A percentile compares a stretch with the other conserved stretches of the same genome.
These are phyloP conservation scores for Eutrema yunnanense DNA, from an alignment of 345 rosid genomes.

Conservation along the genomic window DNA sequence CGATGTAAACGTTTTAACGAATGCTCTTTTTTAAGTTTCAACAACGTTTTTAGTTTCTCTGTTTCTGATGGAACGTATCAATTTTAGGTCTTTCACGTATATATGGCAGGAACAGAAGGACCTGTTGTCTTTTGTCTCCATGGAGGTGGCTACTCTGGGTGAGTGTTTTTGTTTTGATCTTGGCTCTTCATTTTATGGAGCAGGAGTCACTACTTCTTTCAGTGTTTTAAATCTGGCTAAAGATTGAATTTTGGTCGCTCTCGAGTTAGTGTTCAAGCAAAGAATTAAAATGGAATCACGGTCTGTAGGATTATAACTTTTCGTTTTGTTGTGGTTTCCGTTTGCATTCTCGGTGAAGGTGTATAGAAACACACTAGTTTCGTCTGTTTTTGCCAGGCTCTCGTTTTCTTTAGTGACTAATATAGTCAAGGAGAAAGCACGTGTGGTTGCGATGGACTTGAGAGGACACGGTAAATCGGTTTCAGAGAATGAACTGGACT, in stretches of 20 bases:
- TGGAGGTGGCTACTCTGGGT: conserved; percentile 98
- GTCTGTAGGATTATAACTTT: not conserved
- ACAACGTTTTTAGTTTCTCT: not conserved
- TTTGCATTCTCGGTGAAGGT: not conserved
- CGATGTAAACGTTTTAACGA: conserved; percentile 46
- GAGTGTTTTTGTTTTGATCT: conserved; percentile 1
- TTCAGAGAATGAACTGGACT: conserved; percentile 72
- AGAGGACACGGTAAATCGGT: conserved; percentile 92
- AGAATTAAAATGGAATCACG: not conserved
- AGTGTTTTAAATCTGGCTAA: not conserved
- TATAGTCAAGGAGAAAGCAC: conserved; percentile 83
- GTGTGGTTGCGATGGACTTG: conserved; percentile 83
- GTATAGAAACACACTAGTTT: not conserved
- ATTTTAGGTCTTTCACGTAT: conserved; percentile 85
- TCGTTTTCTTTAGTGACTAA: conserved; percentile 75
- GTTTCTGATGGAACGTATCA: conserved; percentile 20
- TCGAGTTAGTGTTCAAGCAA: not conserved
- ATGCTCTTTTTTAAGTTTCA: not conserved
- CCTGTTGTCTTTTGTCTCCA: conserved; percentile 89
- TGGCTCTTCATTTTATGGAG: not conserved
- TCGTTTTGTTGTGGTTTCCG: not conserved
- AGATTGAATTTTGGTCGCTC: not conserved
- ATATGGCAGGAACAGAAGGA: conserved; percentile 82
- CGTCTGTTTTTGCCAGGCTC: conserved; percentile 45
- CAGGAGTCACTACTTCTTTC: not conserved